Evolutionary conservation across 306 rosid species (phyloP).

Genomic region (Pueraria montana): DNA sequence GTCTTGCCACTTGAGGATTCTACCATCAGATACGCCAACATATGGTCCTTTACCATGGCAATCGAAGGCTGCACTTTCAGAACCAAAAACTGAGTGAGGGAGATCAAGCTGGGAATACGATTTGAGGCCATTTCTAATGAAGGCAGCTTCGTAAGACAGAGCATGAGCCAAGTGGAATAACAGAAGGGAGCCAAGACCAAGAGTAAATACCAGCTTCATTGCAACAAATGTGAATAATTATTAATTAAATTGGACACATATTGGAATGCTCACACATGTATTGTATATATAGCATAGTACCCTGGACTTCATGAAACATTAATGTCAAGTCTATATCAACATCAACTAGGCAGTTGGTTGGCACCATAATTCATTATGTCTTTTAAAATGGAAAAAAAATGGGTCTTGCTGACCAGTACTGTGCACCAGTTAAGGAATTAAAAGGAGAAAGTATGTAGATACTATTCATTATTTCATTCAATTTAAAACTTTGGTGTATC

Average conservation of each 20-base stretch:
- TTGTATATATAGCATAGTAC: not conserved
- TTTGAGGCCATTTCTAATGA: not conserved
- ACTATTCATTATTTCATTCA: too few relatives aligned
- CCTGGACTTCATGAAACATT: not conserved
- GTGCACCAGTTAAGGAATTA: too few relatives aligned
- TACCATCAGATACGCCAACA: slow-evolving; percentile 66
- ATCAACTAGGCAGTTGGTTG: not conserved
- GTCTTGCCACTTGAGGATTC: slow-evolving; percentile 68
- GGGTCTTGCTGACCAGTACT: too few relatives aligned
- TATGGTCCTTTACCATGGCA: slow-evolving; percentile 73
- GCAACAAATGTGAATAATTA: not conserved
- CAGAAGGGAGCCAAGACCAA: too few relatives aligned
- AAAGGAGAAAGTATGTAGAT: too few relatives aligned
- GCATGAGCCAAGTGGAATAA: not conserved
- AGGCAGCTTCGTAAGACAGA: not conserved
- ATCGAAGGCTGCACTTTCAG: slow-evolving; percentile 71
- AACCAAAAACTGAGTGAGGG: slow-evolving; percentile 52
- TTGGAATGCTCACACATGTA: not conserved
- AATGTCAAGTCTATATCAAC: not conserved
- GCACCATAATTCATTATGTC: not conserved
- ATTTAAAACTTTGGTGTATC: too few relatives aligned
- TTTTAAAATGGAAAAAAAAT: too few relatives aligned
- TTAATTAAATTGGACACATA: too few relatives aligned
- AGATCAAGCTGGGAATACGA: slow-evolving; percentile 46
- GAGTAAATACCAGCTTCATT: too few relatives aligned